Evolutionary conservation across 768 basidiomycete genomes (phyloP), one percentile per base, ranked within the genome.

Genomic region (Tricholomella constricta): DNA sequence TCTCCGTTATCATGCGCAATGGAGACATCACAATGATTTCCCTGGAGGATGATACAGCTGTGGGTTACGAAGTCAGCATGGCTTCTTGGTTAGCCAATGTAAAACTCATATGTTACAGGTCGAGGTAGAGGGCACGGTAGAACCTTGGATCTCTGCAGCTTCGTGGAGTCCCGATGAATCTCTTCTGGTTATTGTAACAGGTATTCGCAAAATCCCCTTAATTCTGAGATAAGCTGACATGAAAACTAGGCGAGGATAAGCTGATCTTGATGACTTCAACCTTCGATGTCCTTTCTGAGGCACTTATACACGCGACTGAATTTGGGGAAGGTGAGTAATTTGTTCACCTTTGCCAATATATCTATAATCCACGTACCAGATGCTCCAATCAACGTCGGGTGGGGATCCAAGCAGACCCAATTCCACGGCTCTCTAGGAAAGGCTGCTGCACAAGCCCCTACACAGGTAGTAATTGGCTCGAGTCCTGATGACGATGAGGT

Each of bases 391-490:
- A 92, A 95, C 61, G 93, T 98, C 54, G 97, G 97, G 14, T 99
- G 97, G 97, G 97, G 97, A 35, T 90, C 91, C 2, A 96, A 95
- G 64, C 81, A 90, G 66, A 98, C 97, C 0, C 97, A 99, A 64
- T 99, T 99, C 66, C 94, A 98, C 60, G 97, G 97, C 9, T 96
- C 94, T 0, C 75, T 93, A 4, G 96, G 97, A 15, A 98, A 98
- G 67, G 72, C 81, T 2, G 89, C 89, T 20, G 91, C 92, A 0
- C 80, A 83, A 56, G 76, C 80, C 23, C 72, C 79, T 5, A 56
- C 70, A 14, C 61, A 71, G 31, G 63, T 70, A 4, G 64, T 60
- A 27, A 72, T 81, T 17, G 79, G 80, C 19, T 72, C 76, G 7
- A 86, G 83, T 58, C 85, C 85, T 2, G 83, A 86, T 55, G 94